Conservation (phyloP, 164 flowering plant genomes). For the Dillenia suffruticosa region DNA sequence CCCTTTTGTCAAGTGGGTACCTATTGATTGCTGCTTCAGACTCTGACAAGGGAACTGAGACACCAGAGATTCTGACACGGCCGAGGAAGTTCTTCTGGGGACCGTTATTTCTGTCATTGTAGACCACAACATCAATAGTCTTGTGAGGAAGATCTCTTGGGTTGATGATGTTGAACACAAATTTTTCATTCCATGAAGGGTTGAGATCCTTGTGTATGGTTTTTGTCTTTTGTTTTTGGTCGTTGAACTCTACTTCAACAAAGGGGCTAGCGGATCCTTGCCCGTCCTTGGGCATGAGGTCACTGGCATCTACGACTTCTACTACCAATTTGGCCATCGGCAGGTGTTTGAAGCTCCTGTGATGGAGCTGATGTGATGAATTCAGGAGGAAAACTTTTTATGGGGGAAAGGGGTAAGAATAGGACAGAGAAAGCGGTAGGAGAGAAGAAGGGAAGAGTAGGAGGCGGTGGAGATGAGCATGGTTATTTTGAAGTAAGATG, state of each 20-base stretch:
- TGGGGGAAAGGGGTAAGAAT: not conserved
- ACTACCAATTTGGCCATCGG: constrained; percentile 61
- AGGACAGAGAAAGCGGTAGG: constrained; percentile 2
- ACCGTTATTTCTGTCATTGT: constrained; percentile 47
- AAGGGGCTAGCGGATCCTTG: constrained; percentile 81
- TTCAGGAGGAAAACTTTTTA: not conserved
- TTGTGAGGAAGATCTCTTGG: constrained; percentile 34
- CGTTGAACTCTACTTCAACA: constrained; percentile 70
- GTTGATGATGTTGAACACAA: constrained; percentile 53
- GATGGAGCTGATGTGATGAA: not conserved
- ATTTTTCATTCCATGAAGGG: constrained; percentile 73
- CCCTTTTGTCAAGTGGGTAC: constrained; percentile 85
- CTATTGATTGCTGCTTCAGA: constrained; percentile 46
- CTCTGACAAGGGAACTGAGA: constrained; percentile 46
- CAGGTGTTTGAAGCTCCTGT: not conserved
- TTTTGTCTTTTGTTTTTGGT: constrained; percentile 53
- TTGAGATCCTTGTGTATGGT: constrained; percentile 64
- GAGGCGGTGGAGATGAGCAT: constrained; percentile 15
- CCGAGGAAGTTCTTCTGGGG: constrained; percentile 77
- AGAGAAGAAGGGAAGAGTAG: constrained; percentile 11
- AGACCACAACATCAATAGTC: constrained; percentile 51
- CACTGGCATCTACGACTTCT: constrained; percentile 71
- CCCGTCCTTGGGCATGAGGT: constrained; percentile 89
- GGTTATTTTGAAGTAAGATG: constrained; percentile 24
- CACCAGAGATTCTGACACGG: constrained; percentile 71